Percentiles rank a stretch among this genome's conserved stretches.
Evolutionary conservation across 805 yeast species (phyloP).

Genomic region (Teunomyces pallodes): DNA sequence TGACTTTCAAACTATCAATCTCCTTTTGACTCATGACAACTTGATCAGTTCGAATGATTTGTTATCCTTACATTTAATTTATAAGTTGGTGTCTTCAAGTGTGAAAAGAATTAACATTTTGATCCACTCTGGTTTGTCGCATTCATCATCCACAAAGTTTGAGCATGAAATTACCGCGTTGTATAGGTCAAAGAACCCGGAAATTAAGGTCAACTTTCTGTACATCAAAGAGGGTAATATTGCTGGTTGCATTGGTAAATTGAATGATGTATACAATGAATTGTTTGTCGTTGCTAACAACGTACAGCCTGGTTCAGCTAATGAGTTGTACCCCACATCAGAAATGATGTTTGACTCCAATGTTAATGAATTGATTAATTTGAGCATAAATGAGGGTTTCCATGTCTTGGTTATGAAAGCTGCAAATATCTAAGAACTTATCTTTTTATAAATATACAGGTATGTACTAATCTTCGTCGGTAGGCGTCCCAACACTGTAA

Average conservation of each 20-base stretch:
- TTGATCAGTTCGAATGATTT: slow-evolving; percentile 33
- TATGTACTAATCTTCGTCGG: not conserved
- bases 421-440: not conserved
- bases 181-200: slow-evolving; percentile 7
- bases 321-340: slow-evolving; percentile 4
- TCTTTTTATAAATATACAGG: not conserved
- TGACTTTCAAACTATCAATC: slow-evolving; percentile 18
- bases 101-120: slow-evolving; percentile 18
- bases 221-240: slow-evolving; percentile 17
- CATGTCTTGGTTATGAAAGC: slow-evolving; percentile 21
- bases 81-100: slow-evolving; percentile 15
- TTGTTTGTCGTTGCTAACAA: slow-evolving; percentile 26
- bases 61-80: slow-evolving; percentile 27
- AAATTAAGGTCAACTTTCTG: slow-evolving; percentile 11
- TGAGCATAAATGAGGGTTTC: slow-evolving; percentile 22
- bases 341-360: slow-evolving; percentile 16
- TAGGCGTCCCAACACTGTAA: not conserved
- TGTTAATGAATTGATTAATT: slow-evolving; percentile 20
- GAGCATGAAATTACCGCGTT: slow-evolving; percentile 9
- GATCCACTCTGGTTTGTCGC: slow-evolving; percentile 10
- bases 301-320: not conserved
- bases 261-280: slow-evolving; percentile 15
- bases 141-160: slow-evolving; percentile 10
- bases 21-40: slow-evolving; percentile 32
- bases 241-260: slow-evolving; percentile 12